Percentiles rank a stretch among this genome's conserved stretches.
These are phyloP conservation scores for Zopfia rhizophila DNA, from an alignment of 2,329 filamentous ascomycete species.

Conservation along the genomic window DNA sequence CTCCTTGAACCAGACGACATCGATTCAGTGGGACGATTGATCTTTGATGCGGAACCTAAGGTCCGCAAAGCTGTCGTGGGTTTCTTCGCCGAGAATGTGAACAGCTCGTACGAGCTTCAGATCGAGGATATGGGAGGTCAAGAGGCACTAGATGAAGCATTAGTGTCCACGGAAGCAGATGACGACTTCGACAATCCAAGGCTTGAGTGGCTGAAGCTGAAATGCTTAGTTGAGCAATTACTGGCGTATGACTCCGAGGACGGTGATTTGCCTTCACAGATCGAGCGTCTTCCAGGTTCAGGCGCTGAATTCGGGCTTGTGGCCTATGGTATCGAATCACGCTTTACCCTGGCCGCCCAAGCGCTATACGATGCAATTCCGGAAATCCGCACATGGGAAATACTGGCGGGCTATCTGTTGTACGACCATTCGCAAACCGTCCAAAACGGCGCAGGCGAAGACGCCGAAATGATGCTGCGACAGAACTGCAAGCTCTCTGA, in stretches of 20 bases:
- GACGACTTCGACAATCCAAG: constrained; percentile 79
- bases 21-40: constrained; percentile 84
- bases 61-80: constrained; percentile 88
- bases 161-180: constrained; percentile 77
- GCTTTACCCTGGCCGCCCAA: constrained; percentile 86
- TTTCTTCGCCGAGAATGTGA: constrained; percentile 90
- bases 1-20: constrained; percentile 92
- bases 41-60: constrained; percentile 86
- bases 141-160: constrained; percentile 78
- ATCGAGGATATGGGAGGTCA: constrained; percentile 86
- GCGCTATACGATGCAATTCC: constrained; percentile 83
- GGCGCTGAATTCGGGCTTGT: constrained; percentile 60
- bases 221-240: constrained; percentile 86
- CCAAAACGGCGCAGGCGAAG: constrained; percentile 66
- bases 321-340: constrained; percentile 75
- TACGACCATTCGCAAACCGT: constrained; percentile 80
- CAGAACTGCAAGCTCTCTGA: constrained; percentile 77
- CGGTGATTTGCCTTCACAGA: constrained; percentile 64
- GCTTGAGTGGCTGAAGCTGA: constrained; percentile 88
- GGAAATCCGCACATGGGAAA: constrained; percentile 87
- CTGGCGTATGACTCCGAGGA: constrained; percentile 80
- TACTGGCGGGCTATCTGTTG: constrained; percentile 87
- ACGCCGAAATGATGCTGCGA: constrained; percentile 72
- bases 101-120: constrained; percentile 81
- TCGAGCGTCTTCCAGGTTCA: constrained; percentile 56